Evolutionary conservation across 2,329 filamentous ascomycete genomes (phyloP), one percentile per base, ranked within the genome.

Genomic region (Incumbomyces lentus): DNA sequence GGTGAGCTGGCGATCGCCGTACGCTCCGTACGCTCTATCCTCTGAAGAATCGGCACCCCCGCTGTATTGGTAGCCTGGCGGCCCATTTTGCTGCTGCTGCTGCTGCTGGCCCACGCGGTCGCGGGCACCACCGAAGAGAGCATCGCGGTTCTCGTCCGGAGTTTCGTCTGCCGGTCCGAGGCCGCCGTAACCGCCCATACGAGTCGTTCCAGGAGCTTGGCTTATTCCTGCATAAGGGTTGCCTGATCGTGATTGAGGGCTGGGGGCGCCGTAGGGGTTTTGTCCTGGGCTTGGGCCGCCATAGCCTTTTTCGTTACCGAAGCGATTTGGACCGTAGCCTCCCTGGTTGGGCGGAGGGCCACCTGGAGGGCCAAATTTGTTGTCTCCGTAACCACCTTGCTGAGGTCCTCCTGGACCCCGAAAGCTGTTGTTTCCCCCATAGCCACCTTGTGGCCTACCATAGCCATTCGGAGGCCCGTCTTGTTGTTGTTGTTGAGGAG

Each of bases 1-100:
- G 0, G 86, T 94, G 54, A 95, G 68, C 62, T 94, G 79, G 40
- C 86, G 78, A 49, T 84, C 75, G 47, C 82, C 80, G 44, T 85
- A 79, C 5, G 69, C 59, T 8, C 70, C 71, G 49, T 74, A 75
- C 35, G 52, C 56, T 26, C 48, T 47, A 42, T 57, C 60, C 52
- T 60, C 64, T 30, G 55, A 58, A 31, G 58, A 61, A 49, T 59
- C 47, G 47, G 45, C 51, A 11, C 51, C 50, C 52, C 49, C 58
- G 51, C 46, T 61, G 57, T 62, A 61, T 26, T 59, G 54, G 46
- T 66, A 65, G 14, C 61, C 59, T 7, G 60, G 59, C 14, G 62
- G 63, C 4, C 42, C 51, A 17, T 38, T 44, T 18, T 53, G 57
- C 49, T 60, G 59, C 46, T 64, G 64, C 46, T 64, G 59, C n/a